Conservation (phyloP, 2,329 filamentous ascomycete genomes). For the Grosmannia serpens region DNA sequence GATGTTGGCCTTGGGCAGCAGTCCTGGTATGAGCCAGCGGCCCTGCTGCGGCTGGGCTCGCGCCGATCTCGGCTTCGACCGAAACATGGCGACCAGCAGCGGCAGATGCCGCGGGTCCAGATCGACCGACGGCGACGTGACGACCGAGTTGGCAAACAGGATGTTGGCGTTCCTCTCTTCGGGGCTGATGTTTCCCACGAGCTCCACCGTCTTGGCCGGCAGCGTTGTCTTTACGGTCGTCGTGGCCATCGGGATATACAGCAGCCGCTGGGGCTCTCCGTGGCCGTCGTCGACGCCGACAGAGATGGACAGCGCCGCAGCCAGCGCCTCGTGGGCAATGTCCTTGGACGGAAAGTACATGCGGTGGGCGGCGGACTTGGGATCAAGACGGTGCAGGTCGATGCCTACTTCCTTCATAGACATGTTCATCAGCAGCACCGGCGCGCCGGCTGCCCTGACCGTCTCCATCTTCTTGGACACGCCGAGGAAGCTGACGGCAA, state of each 20-base stretch:
- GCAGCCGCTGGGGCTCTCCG: constrained; percentile 70
- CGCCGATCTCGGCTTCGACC: constrained; percentile 35
- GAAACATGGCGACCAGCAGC: constrained; percentile 65
- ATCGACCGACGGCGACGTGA: constrained; percentile 91
- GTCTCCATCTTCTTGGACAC: constrained; percentile 69
- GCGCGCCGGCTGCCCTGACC: constrained; percentile 53
- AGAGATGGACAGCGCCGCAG: constrained; percentile 85
- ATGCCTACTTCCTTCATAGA: constrained; percentile 95
- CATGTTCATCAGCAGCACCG: constrained; percentile 63
- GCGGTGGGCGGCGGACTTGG: constrained; percentile 84
- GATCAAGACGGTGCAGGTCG: constrained; percentile 82
- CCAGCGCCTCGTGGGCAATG: constrained; percentile 85
- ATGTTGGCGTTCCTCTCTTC: constrained; percentile 93
- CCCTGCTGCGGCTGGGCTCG: constrained; percentile 34
- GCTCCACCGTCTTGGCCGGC: constrained; percentile 84
- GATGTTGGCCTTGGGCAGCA: constrained; percentile 85
- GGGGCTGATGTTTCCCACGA: constrained; percentile 56
- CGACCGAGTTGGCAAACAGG: constrained; percentile 87
- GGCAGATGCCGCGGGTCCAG: constrained; percentile 87
- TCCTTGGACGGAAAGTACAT: constrained; percentile 97
- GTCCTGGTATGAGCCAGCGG: constrained; percentile 70
- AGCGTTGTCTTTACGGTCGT: constrained; percentile 89
- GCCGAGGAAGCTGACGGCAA: constrained; percentile 83
- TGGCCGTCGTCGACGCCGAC: constrained; percentile 86
- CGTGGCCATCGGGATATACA: constrained; percentile 96